Evolutionary conservation across 1,284 basidiomycete genomes (phyloP).

Genomic region (Sanghuangporus baumii): DNA sequence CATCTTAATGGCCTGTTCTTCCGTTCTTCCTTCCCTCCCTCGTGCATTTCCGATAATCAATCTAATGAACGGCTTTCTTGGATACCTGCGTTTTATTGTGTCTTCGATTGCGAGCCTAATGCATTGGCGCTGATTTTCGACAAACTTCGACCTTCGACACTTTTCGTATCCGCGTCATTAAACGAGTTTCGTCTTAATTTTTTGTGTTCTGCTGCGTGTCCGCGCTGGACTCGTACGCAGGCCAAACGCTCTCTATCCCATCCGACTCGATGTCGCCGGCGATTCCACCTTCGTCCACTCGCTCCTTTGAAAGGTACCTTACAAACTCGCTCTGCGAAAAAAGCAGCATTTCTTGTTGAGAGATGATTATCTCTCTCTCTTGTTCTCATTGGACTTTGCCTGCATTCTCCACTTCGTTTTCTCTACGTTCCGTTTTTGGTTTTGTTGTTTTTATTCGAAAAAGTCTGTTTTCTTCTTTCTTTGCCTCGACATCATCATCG

Average conservation of each 20-base stretch:
- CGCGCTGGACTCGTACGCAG: not conserved
- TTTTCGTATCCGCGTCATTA: not conserved
- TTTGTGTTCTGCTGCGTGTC: too few species aligned
- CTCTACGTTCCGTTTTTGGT: not conserved
- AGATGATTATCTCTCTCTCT: not conserved
- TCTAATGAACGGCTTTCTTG: not conserved
- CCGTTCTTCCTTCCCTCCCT: not conserved
- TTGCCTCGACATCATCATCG: too few species aligned
- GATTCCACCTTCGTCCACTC: not conserved
- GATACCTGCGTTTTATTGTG: not conserved
- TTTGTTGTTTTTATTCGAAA: not conserved
- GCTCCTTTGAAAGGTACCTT: conserved; percentile 8
- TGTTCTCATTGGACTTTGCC: not conserved
- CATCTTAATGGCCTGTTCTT: not conserved
- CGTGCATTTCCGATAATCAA: not conserved
- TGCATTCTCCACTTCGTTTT: not conserved
- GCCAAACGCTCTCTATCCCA: not conserved
- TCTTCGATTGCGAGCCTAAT: not conserved
- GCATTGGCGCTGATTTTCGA: not conserved
- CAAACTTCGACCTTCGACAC: not conserved
- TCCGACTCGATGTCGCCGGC: conserved; percentile 1
- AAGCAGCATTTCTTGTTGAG: not conserved
- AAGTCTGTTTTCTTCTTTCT: not conserved
- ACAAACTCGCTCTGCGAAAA: not conserved
- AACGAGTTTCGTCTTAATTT: not conserved